Evolutionary conservation across 176 grass and related monocot species (phyloP).

Genomic region (Hordeum vulgare): MorexV3_pseudomolecules_assembly NC_058520.1:417431358-417431857

Average conservation of each 20-base stretch:
- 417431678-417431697: slow-evolving; percentile 64
- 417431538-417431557: slow-evolving; percentile 77
- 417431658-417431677: slow-evolving; percentile 78
- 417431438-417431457: slow-evolving; percentile 56
- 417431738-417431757: slow-evolving; percentile 48
- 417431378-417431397: not conserved
- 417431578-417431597: slow-evolving; percentile 40
- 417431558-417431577: slow-evolving; percentile 79
- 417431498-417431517: slow-evolving; percentile 83
- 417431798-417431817: slow-evolving; percentile 68
- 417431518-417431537: slow-evolving; percentile 76
- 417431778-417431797: slow-evolving; percentile 36
- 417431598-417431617: slow-evolving; percentile 28
- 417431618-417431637: slow-evolving; percentile 46
- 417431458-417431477: slow-evolving; percentile 66
- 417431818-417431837: slow-evolving; percentile 81
- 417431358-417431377: not conserved
- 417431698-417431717: slow-evolving; percentile 55
- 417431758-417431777: slow-evolving; percentile 57
- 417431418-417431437: slow-evolving; percentile 52
- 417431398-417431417: slow-evolving; percentile 38
- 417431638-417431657: slow-evolving; percentile 68
- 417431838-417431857: slow-evolving; percentile 64
- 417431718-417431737: slow-evolving; percentile 56
- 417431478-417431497: slow-evolving; percentile 88